phyloP scores from a whole-genome alignment of 805 yeast species.

The Ogataea angusta region DNA sequence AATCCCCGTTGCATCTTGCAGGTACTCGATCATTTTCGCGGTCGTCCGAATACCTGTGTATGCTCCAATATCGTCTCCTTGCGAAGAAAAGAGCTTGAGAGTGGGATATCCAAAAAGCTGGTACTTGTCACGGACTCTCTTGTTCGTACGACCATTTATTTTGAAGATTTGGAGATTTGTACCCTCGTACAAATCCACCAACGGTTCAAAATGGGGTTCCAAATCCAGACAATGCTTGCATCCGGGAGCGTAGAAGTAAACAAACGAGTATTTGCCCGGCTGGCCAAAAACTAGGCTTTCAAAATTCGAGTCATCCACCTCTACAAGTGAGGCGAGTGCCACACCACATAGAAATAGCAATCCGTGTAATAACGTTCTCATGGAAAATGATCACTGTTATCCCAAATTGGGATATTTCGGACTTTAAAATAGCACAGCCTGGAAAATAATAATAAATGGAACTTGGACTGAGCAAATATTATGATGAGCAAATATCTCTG shows the following conservation, averaged over 20 bases:
- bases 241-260: constrained; percentile 44
- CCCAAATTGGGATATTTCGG: constrained; percentile 8
- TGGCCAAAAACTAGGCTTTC: constrained; percentile 23
- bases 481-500: not conserved
- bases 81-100: constrained; percentile 41
- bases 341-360: not conserved
- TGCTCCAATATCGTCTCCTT: constrained; percentile 38
- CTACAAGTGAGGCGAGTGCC: constrained; percentile 11
- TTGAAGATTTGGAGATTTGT: constrained; percentile 35
- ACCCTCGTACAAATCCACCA: constrained; percentile 42
- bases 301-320: constrained; percentile 25
- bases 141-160: constrained; percentile 34
- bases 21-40: constrained; percentile 30
- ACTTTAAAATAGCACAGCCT: constrained; percentile 2
- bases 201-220: constrained; percentile 42
- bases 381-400: not conserved
- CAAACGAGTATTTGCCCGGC: constrained; percentile 36
- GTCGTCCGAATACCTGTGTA: constrained; percentile 37
- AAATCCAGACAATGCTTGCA: constrained; percentile 48
- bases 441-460: not conserved
- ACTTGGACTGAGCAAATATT: constrained; percentile 1
- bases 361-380: not conserved
- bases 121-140: constrained; percentile 38
- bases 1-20: constrained; percentile 34
- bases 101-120: constrained; percentile 46